These are phyloP conservation scores for Aspergillus campestris DNA, from an alignment of 495 filamentous ascomycete genomes.

Conservation along the genomic window DNA sequence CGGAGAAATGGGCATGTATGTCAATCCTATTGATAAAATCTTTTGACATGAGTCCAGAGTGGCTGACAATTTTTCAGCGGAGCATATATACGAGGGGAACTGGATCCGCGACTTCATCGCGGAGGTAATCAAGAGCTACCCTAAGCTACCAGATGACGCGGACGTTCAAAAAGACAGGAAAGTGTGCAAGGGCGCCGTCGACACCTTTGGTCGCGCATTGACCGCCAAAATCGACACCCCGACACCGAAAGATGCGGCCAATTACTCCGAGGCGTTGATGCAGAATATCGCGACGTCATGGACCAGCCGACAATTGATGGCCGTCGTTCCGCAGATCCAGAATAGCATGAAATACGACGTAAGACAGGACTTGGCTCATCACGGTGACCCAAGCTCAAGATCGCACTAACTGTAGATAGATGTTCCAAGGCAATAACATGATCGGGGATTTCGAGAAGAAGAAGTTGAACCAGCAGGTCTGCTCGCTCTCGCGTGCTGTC, in stretches of 20 bases:
- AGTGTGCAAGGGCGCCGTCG: too few relatives aligned
- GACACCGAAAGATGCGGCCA: not conserved
- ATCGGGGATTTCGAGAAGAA: conserved; percentile 2
- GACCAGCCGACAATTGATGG: not conserved
- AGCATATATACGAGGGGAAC: conserved; percentile 6
- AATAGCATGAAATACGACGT: conserved; percentile 2
- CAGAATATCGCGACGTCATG: conserved; percentile 1
- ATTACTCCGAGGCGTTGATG: not conserved
- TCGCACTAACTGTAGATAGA: not conserved
- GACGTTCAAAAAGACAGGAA: not conserved
- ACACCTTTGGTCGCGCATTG: too few relatives aligned
- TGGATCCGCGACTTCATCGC: conserved; percentile 2
- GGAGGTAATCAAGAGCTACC: not conserved
- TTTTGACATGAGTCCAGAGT: not conserved
- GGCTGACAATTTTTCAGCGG: not conserved
- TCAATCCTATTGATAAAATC: too few relatives aligned
- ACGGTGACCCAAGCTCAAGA: not conserved
- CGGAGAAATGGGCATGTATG: conserved; percentile 1
- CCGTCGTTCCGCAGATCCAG: not conserved
- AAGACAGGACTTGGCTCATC: not conserved
- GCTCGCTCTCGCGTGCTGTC: conserved; percentile 1
- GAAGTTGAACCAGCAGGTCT: not conserved
- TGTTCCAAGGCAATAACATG: not conserved
- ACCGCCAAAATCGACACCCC: too few relatives aligned
- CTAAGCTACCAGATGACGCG: not conserved